These are phyloP conservation scores for Jatropha podagrica DNA, from an alignment of 441 rosid species.

Conservation along the genomic window DNA sequence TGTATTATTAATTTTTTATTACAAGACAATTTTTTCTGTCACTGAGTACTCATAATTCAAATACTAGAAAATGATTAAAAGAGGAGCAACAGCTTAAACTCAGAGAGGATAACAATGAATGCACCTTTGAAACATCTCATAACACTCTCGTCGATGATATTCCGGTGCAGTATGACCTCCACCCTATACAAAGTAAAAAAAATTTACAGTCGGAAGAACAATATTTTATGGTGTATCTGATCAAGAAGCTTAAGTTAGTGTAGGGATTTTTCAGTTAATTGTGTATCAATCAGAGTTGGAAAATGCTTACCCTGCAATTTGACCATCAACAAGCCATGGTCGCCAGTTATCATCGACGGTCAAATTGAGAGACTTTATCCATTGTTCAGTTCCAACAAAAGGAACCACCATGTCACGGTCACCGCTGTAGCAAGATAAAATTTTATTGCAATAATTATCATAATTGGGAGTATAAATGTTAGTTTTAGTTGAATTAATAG, in stretches of 20 bases:
- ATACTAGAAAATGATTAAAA: background rate
- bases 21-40: no score
- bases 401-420: conserved; percentile 38
- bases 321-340: conserved; percentile 40
- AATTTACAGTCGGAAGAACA: background rate
- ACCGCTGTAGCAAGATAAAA: conserved; percentile 20
- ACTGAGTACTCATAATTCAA: no score
- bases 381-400: conserved; percentile 22
- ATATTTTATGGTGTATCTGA: conserved; percentile 28
- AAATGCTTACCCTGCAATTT: conserved; percentile 34
- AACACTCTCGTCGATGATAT: conserved; percentile 28
- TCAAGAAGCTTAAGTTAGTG: background rate
- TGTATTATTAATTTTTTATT: no score
- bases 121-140: conserved; percentile 36
- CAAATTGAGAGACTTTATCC: conserved; percentile 27
- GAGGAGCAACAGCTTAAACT: background rate
- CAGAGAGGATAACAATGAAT: conserved; percentile 36
- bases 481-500: no score
- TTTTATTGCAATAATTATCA: no score
- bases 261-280: background rate
- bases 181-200: conserved; percentile 25
- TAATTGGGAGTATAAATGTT: no score
- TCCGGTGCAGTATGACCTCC: conserved; percentile 43
- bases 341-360: conserved; percentile 24
- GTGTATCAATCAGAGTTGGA: no score